Evolutionary conservation across 768 basidiomycete species (phyloP).

Genomic region (Neoboletus brunneissimus): DNA sequence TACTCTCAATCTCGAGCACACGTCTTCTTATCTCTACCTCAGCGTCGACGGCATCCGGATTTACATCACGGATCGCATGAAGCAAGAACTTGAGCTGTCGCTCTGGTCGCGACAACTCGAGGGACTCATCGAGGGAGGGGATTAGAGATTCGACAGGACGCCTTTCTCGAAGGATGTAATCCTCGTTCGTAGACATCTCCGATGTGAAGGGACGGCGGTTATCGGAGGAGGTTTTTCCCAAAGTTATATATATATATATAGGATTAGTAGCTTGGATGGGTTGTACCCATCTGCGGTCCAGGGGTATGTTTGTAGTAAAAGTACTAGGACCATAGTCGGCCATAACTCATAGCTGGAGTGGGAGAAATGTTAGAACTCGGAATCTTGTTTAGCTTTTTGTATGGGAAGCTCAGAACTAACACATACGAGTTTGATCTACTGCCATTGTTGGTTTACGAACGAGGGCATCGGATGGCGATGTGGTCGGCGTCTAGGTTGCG

Average conservation of each 20-base stretch:
- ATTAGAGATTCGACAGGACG: constrained; percentile 1
- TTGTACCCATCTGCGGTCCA: too few relatives aligned
- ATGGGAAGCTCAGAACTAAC: too few relatives aligned
- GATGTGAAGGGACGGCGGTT: not conserved
- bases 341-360: too few relatives aligned
- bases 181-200: not conserved
- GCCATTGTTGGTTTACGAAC: too few relatives aligned
- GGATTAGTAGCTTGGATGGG: too few relatives aligned
- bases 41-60: not conserved
- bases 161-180: constrained; percentile 2
- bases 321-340: too few relatives aligned
- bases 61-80: constrained; percentile 1
- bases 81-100: not conserved
- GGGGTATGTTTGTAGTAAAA: too few relatives aligned
- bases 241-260: not conserved
- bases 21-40: not conserved
- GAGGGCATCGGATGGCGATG: too few relatives aligned
- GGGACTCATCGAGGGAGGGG: not conserved
- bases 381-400: too few relatives aligned
- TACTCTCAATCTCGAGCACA: not conserved
- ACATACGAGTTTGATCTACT: too few relatives aligned
- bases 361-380: too few relatives aligned
- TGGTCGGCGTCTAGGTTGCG: too few relatives aligned
- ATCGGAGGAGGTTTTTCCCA: not conserved
- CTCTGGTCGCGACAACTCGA: constrained; percentile 1